These are phyloP conservation scores for Plasmodium malariae DNA, from an alignment of 169 alveolate genomes.

Conservation along the genomic window DNA sequence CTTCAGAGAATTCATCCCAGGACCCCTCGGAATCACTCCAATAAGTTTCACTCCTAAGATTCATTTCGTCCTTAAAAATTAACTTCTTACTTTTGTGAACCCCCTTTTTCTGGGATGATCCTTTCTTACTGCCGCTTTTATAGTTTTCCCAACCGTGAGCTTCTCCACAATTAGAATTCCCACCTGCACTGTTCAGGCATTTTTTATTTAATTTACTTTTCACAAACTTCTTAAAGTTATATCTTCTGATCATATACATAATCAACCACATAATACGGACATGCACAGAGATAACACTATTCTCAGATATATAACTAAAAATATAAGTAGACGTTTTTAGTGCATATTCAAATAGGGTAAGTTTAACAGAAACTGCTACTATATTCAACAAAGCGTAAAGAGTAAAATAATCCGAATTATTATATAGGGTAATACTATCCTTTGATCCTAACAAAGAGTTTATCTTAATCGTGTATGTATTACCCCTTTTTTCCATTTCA, in stretches of 20 bases:
- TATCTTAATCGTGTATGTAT: background rate
- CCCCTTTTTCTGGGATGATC: no score
- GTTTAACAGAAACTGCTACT: conserved; percentile 14
- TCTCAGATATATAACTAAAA: conserved; percentile 37
- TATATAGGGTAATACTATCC: conserved; percentile 22
- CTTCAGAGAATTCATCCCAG: no score
- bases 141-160: no score
- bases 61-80: no score
- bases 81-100: no score
- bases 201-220: no score
- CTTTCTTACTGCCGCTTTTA: no score
- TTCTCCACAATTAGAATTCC: no score
- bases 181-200: no score
- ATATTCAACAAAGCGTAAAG: conserved; percentile 57
- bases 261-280: conserved; percentile 57
- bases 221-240: background rate
- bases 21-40: no score
- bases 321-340: conserved; percentile 11
- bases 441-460: conserved; percentile 17
- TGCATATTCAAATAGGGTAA: conserved; percentile 10
- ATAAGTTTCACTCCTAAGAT: no score
- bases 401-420: conserved; percentile 14
- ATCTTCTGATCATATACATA: conserved; percentile 12
- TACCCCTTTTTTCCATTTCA: background rate
- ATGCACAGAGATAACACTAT: conserved; percentile 44